phyloP scores from a whole-genome alignment of 805 yeast species.

The Wickerhamiella lipophila region DNA sequence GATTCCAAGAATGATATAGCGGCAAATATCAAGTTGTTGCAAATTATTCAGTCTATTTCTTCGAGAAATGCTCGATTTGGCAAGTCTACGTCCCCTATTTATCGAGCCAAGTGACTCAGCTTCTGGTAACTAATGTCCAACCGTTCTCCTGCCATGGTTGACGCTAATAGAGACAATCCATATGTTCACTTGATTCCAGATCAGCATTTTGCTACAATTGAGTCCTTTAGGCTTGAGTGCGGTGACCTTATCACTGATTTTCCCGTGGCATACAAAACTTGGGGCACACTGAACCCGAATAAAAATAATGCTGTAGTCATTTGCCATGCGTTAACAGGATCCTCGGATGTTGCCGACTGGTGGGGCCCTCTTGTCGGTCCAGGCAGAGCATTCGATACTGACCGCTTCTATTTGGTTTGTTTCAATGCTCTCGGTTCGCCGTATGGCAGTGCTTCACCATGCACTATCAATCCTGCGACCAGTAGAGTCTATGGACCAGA shows the following conservation, averaged over 20 bases:
- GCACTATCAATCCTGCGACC: slow-evolving; percentile 65
- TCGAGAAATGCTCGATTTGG: background rate
- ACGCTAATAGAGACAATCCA: slow-evolving; percentile 38
- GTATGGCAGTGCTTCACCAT: slow-evolving; percentile 89
- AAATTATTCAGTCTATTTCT: background rate
- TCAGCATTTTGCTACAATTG: slow-evolving; percentile 69
- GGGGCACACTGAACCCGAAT: slow-evolving; percentile 70
- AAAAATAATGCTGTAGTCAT: slow-evolving; percentile 75
- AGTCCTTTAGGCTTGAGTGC: slow-evolving; percentile 63
- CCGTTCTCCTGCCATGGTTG: background rate
- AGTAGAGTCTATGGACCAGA: slow-evolving; percentile 84
- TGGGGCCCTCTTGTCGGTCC: slow-evolving; percentile 94
- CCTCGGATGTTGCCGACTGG: slow-evolving; percentile 93
- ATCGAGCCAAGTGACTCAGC: background rate
- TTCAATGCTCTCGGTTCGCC: slow-evolving; percentile 93
- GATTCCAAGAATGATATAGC: no score
- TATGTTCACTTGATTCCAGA: slow-evolving; percentile 56
- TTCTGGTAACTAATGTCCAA: background rate
- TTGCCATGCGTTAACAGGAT: slow-evolving; percentile 92
- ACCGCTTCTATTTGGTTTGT: slow-evolving; percentile 74
- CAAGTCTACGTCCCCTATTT: background rate
- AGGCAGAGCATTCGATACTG: slow-evolving; percentile 80
- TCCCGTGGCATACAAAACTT: slow-evolving; percentile 90
- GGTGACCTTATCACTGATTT: slow-evolving; percentile 61
- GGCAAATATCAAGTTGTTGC: background rate